These are phyloP conservation scores for Apiospora malaysiana DNA, from an alignment of 2,329 filamentous ascomycete species.

Conservation along the genomic window DNA sequence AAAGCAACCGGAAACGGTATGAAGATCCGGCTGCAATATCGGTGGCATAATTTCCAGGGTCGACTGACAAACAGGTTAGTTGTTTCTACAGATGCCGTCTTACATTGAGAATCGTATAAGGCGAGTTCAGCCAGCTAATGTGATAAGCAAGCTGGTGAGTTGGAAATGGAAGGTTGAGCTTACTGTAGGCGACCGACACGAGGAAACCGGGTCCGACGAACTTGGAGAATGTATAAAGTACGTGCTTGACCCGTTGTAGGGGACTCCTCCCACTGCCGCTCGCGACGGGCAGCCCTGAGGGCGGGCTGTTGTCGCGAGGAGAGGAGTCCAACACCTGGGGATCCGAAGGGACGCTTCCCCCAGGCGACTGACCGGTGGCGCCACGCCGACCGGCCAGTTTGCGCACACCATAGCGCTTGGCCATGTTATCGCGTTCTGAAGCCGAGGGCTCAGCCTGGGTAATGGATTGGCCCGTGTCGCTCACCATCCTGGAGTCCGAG, in stretches of 20 bases:
- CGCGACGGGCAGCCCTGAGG: neutral
- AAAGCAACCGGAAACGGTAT: constrained; percentile 69
- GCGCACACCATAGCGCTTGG: neutral
- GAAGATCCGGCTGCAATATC: constrained; percentile 71
- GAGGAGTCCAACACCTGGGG: constrained; percentile 28
- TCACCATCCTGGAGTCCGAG: constrained; percentile 31
- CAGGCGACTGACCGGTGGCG: constrained; percentile 33
- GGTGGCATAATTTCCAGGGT: constrained; percentile 73
- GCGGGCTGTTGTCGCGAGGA: constrained; percentile 23
- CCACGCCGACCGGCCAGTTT: constrained; percentile 31
- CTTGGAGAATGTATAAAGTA: constrained; percentile 54
- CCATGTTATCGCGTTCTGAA: constrained; percentile 29
- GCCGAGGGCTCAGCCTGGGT: constrained; percentile 29
- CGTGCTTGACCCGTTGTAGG: constrained; percentile 31
- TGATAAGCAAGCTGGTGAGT: neutral
- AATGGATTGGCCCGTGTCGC: constrained; percentile 36
- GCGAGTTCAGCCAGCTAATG: neutral
- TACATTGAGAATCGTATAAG: constrained; percentile 19
- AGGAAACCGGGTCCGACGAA: constrained; percentile 74
- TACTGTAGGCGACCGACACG: constrained; percentile 64
- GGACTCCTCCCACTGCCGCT: constrained; percentile 24
- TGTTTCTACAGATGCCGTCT: neutral
- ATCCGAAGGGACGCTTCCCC: constrained; percentile 26
- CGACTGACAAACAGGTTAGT: constrained; percentile 45
- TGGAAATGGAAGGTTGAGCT: constrained; percentile 26